Percentiles rank a stretch among this genome's conserved stretches.
Conservation (phyloP, 345 rosid species). For the Citrus glauca region DNA sequence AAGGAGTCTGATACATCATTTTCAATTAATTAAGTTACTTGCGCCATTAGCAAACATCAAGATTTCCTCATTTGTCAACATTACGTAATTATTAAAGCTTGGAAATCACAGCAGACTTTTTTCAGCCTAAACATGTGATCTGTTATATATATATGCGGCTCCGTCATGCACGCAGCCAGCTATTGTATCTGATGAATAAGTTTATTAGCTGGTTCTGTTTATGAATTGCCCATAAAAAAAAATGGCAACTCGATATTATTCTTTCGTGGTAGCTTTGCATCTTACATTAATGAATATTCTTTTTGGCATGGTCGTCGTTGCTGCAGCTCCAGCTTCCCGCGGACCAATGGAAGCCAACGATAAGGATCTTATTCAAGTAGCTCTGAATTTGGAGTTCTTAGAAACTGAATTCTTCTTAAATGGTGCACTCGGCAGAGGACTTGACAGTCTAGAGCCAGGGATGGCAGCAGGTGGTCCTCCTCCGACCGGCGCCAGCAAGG, state of each 20-base stretch:
- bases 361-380: conserved; percentile 40
- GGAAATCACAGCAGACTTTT: neutral
- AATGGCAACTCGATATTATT: conserved; percentile 8
- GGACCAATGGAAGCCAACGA: conserved; percentile 37
- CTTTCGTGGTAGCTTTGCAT: neutral
- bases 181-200: neutral
- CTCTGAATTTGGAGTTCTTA: conserved; percentile 60
- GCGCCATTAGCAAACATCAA: neutral
- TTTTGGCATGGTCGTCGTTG: neutral
- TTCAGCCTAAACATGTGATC: neutral
- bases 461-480: conserved; percentile 59
- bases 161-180: neutral
- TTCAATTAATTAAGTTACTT: neutral
- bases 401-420: conserved; percentile 60
- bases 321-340: conserved; percentile 11
- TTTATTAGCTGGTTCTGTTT: too few relatives aligned
- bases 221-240: neutral
- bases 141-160: neutral
- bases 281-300: neutral
- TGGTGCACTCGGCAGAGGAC: conserved; percentile 53
- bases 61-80: neutral
- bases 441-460: conserved; percentile 36
- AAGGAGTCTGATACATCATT: neutral
- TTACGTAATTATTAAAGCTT: neutral
- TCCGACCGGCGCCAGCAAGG: conserved; percentile 48